These are phyloP conservation scores for Kernera saxatilis DNA, from an alignment of 345 rosid genomes.

Conservation along the genomic window DNA sequence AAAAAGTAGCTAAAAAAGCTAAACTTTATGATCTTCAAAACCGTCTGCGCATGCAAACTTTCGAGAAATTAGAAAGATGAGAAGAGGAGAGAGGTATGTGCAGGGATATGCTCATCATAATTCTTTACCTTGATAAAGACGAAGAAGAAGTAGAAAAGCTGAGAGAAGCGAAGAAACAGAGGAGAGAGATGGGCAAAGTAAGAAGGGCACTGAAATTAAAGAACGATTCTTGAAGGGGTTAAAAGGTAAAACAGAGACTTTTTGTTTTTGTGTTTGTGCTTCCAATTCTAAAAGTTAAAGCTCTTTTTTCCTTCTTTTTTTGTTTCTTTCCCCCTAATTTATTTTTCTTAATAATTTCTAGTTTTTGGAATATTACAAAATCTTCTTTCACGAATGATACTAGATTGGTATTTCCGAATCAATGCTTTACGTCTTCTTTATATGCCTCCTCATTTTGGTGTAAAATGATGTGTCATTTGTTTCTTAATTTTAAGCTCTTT, in stretches of 20 bases:
- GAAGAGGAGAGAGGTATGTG: neutral
- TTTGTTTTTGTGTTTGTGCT: constrained; percentile 17
- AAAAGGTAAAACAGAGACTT: constrained; percentile 19
- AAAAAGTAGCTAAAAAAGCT: neutral
- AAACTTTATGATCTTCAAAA: constrained; percentile 1
- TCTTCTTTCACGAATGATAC: constrained; percentile 22
- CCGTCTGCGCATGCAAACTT: constrained; percentile 19
- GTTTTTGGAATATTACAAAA: constrained; percentile 27
- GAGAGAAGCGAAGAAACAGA: constrained; percentile 24
- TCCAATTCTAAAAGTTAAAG: constrained; percentile 27
- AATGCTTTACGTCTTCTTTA: constrained; percentile 23
- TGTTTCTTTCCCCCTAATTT: neutral
- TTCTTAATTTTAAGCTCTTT: neutral
- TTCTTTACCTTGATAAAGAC: constrained; percentile 26
- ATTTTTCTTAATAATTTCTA: neutral
- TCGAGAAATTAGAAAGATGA: neutral
- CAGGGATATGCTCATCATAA: neutral
- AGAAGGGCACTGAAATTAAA: constrained; percentile 28
- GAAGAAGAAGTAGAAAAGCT: constrained; percentile 12
- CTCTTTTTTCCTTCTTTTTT: neutral
- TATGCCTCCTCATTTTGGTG: constrained; percentile 28
- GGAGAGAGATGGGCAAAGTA: constrained; percentile 7
- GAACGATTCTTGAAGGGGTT: constrained; percentile 10
- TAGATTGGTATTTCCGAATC: constrained; percentile 21
- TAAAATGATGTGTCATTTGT: constrained; percentile 15